These are phyloP conservation scores for Starmerella vitae DNA, from an alignment of 805 yeast species.

Conservation along the genomic window DNA sequence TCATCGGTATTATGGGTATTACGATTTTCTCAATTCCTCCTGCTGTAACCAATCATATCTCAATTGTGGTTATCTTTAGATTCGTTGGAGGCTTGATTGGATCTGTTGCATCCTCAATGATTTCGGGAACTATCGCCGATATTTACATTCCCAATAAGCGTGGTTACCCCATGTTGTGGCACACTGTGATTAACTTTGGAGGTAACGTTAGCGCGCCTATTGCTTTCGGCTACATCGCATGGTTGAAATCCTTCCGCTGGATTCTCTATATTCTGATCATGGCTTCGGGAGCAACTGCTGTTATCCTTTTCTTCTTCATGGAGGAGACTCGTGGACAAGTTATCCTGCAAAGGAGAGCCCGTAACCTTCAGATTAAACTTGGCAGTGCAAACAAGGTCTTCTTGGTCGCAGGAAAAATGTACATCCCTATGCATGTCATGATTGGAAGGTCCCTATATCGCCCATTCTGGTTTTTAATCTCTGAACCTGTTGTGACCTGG, in stretches of 20 bases:
- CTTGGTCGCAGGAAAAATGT: conserved; percentile 13
- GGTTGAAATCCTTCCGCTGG: conserved; percentile 56
- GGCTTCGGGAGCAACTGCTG: conserved; percentile 42
- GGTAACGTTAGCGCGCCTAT: conserved; percentile 63
- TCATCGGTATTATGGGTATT: conserved; percentile 30
- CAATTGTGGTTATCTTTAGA: conserved; percentile 50
- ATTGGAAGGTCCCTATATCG: conserved; percentile 37
- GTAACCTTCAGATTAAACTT: conserved; percentile 24
- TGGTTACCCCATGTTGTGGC: conserved; percentile 55
- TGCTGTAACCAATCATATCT: conserved; percentile 41
- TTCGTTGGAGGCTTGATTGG: conserved; percentile 60
- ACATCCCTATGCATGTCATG: conserved; percentile 37
- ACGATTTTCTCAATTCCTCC: conserved; percentile 32
- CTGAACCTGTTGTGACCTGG: conserved; percentile 33
- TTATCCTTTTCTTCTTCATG: conserved; percentile 33
- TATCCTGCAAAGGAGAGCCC: conserved; percentile 37
- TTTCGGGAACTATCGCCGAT: conserved; percentile 65
- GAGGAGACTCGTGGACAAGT: conserved; percentile 55
- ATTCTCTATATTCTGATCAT: conserved; percentile 50
- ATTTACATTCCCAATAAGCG: conserved; percentile 46
- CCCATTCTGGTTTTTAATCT: conserved; percentile 48
- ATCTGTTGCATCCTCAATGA: conserved; percentile 58
- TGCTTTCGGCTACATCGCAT: conserved; percentile 44
- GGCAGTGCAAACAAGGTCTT: conserved; percentile 12
- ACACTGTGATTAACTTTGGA: conserved; percentile 40